phyloP scores from a whole-genome alignment of 148 eudicot genomes.

The Heliamphora exappendiculata region DNA sequence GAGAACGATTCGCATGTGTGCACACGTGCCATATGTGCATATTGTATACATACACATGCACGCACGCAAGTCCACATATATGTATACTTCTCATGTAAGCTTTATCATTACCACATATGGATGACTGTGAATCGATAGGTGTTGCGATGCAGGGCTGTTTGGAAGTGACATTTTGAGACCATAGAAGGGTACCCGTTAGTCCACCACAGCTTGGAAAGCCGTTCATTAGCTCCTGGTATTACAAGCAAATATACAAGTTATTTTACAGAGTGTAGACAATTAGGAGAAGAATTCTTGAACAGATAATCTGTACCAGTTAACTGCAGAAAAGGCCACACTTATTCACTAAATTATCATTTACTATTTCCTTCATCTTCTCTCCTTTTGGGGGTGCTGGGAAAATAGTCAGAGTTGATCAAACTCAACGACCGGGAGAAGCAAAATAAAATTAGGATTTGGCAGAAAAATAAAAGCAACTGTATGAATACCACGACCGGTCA shows the following conservation, averaged over 20 bases:
- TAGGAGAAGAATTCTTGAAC: not conserved
- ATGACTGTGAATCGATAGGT: conserved; percentile 71
- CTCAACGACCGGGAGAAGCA: no score
- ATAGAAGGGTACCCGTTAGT: conserved; percentile 22
- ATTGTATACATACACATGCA: not conserved
- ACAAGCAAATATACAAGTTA: conserved; percentile 1
- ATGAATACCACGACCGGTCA: no score
- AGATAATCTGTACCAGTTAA: not conserved
- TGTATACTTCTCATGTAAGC: not conserved
- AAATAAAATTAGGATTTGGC: no score
- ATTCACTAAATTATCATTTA: not conserved
- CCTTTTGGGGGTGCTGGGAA: not conserved
- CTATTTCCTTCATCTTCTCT: not conserved
- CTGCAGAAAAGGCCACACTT: not conserved
- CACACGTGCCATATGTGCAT: not conserved
- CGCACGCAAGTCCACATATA: not conserved
- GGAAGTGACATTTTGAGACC: conserved; percentile 39
- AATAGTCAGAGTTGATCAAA: no score
- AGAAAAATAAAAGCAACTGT: no score
- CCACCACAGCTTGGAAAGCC: conserved; percentile 31
- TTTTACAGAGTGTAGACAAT: not conserved
- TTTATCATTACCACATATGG: conserved; percentile 62
- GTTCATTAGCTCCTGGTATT: conserved; percentile 41
- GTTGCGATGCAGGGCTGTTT: conserved; percentile 37
- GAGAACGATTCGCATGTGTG: not conserved